Evolutionary conservation across 2,329 filamentous ascomycete species (phyloP), one percentile per base, ranked within the genome.

Genomic region (Chaetothyriales sp.): DNA sequence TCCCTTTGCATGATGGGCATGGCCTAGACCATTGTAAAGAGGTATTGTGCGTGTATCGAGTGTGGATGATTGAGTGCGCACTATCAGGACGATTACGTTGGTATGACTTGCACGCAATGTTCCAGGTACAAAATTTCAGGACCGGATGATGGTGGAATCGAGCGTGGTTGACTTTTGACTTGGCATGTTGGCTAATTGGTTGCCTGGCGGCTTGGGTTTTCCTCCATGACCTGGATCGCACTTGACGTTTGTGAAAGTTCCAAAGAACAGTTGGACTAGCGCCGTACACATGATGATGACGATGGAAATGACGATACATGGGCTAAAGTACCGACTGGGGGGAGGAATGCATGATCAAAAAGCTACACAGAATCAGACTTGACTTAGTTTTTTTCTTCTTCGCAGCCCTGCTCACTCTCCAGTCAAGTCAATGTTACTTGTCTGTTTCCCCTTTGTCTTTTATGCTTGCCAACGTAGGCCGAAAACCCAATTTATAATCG

Each of bases 1-100:
- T 50, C 56, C 56, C 19, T 58, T 58, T n/a, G 22, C 47, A 43
- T 20, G 22, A 49, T 43, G 28, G 15, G 28, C 29, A 13, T 18
- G 7, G 29, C 29, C 29, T 33, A 13, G 29, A 13, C 7, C 10
- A 40, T 15, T 15, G 33, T 15, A 40, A 40, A 5, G 33, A 40
- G 9, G 10, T 40, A 10, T 40, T 40, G 15, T 40, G 10, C 33
- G 15, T 40, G 33, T 40, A 40, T 40, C 33, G 33, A 15, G 33
- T 40, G 33, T 15, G 33, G 33, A 40, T 40, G 33, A 15, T 5
- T 15, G 33, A 40, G 33, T 40, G 33, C 33, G 5, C 33, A 40
- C 33, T 15, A 40, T 40, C 33, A 15, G 33, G 33, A 40, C 10
- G 33, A 40, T 40, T 40, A 15, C 15, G 33, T 40, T 40, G 33